These are phyloP conservation scores for Cyclostephanos tholiformis DNA, from an alignment of 108 stramenopile genomes.

Conservation along the genomic window DNA sequence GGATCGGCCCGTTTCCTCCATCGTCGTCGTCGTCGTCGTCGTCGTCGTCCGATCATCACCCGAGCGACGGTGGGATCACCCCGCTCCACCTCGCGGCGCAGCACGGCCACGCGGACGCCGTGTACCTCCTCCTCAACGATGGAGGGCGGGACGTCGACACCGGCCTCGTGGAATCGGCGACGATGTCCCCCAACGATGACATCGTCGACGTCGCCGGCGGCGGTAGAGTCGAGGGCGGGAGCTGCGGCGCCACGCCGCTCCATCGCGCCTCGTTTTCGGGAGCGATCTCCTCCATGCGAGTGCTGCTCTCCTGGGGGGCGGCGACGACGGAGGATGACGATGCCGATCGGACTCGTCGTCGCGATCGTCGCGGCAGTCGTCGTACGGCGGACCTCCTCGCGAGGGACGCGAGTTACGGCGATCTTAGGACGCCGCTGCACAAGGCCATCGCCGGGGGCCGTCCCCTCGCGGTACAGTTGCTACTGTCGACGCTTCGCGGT, in stretches of 20 bases:
- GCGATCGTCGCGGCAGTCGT: neutral
- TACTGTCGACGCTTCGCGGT: constrained; percentile 34
- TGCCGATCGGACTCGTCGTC: constrained; percentile 1
- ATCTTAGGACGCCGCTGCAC: constrained; percentile 76
- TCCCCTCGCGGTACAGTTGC: constrained; percentile 69
- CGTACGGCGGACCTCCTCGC: constrained; percentile 55
- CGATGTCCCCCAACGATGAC: neutral
- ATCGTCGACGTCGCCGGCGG: no score
- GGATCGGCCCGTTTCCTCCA: no score
- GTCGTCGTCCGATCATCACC: neutral
- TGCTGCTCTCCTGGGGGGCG: constrained; percentile 56
- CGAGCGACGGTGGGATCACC: constrained; percentile 52
- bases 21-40: neutral
- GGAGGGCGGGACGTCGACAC: constrained; percentile 57
- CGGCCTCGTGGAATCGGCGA: constrained; percentile 6
- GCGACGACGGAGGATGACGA: neutral
- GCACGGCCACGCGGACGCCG: constrained; percentile 75
- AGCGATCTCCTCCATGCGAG: constrained; percentile 73
- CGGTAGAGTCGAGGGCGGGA: no score
- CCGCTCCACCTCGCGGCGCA: constrained; percentile 81
- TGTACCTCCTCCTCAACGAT: constrained; percentile 53
- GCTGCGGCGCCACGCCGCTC: constrained; percentile 67
- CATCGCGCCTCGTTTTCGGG: constrained; percentile 85
- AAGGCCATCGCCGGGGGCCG: constrained; percentile 86
- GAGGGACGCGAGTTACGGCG: constrained; percentile 76